These are phyloP conservation scores for Porcisia hertigi DNA, from an alignment of 208 protist species.

Conservation along the genomic window DNA sequence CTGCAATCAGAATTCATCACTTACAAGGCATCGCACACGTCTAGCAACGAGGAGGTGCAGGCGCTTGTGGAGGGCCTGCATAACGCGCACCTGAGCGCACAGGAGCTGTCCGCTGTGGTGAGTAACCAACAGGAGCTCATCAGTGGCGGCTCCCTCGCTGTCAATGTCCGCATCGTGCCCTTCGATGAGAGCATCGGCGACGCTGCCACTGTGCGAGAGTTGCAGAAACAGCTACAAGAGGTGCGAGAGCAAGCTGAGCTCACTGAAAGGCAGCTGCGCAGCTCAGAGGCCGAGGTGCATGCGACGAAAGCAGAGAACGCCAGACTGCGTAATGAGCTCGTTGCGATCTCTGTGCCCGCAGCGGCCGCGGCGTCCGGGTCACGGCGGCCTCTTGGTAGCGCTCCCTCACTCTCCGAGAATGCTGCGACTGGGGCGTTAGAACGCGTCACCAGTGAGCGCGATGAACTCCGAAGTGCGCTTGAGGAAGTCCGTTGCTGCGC, in stretches of 20 bases:
- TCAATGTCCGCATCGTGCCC: conserved; percentile 49
- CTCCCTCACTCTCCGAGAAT: conserved; percentile 8
- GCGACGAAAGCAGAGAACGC: conserved; percentile 25
- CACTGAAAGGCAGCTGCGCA: conserved; percentile 22
- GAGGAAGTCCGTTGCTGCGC: conserved; percentile 39
- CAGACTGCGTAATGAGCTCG: conserved; percentile 17
- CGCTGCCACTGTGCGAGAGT: conserved; percentile 34
- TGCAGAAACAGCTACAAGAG: conserved; percentile 48
- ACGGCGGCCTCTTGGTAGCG: not conserved
- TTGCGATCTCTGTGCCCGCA: not conserved
- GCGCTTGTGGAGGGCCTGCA: conserved; percentile 68
- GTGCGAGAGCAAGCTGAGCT: conserved; percentile 24
- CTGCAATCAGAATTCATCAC: conserved; percentile 77
- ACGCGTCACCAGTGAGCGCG: conserved; percentile 34
- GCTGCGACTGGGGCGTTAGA: conserved; percentile 14
- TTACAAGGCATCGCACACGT: conserved; percentile 72
- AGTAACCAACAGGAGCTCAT: conserved; percentile 70
- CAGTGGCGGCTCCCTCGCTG: conserved; percentile 40
- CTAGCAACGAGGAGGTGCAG: conserved; percentile 84
- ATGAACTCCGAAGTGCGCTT: conserved; percentile 45
- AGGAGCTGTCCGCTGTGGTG: conserved; percentile 56
- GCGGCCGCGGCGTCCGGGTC: conserved; percentile 3
- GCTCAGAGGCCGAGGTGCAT: conserved; percentile 19
- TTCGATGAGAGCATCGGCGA: conserved; percentile 18
- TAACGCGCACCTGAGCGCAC: conserved; percentile 54